Base-by-base conservation (phyloP, 192 early-diverging fungal genomes). In the Backusella luteola region DNA sequence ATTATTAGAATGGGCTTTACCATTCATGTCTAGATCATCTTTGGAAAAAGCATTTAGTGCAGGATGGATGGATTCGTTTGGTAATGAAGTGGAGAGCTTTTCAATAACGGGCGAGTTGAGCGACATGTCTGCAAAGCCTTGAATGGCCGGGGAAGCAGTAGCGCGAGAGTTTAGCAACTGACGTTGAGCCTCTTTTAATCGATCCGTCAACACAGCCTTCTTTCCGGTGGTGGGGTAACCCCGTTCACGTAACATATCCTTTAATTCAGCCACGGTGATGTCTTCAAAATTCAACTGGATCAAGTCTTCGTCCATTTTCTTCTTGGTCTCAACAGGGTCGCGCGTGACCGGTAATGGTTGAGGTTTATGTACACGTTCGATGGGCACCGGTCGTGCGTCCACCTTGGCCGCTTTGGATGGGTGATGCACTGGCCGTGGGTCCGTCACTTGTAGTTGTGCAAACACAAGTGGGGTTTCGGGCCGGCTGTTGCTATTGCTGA, bases 191-290 rank as follows among this genome's bases (percentile, higher is more conserved):
- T 84, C 86, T 80, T 89, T 82, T 7, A 93, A 74, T 21, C 92
- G 77, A 81, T 91, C 85, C 29, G 91, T 87, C 66, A 93, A 73
- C 8, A 88, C 80, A 6, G 90, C 91, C 68, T 93, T 93, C 79
- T 93, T 93, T 11, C 92, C 92, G 6, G 85, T 84, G 19, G 89
- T 84, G 35, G 89, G 89, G 63, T 90, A 85, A 0, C 88, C 86
- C 41, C 92, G 85, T 56, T 89, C 84, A 26, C 89, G 76, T 36
- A 93, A 74, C 83, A 92, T 87, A 41, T 93, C 91, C 76, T 93
- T 93, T 29, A 93, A 82, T 76, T 93, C 91, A 26, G 85, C 77
- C 0, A 93, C 92, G 0, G 92, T 93, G 19, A 93, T 87, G 79
- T 93, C 92, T 41, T 92, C 89, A 82, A 93, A 93, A 67, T 93